Conservation (phyloP, 805 yeast genomes). For the Phaffomyces antillensis region DNA sequence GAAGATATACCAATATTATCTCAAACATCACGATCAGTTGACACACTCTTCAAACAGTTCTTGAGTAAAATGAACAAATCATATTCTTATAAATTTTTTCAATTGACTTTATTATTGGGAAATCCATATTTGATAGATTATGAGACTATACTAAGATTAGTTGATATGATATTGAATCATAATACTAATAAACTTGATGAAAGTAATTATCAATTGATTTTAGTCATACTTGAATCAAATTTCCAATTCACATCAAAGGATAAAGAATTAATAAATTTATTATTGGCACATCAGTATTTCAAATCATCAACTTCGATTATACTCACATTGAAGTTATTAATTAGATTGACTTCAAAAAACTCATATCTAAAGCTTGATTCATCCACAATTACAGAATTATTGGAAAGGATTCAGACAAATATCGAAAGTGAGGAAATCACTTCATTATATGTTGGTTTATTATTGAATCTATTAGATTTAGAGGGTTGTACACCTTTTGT, state of each 20-base stretch:
- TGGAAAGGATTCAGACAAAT: neutral
- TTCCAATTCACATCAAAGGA: neutral
- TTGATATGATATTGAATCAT: neutral
- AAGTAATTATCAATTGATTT: slow-evolving; percentile 9
- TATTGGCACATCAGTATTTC: neutral
- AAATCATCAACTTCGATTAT: slow-evolving; percentile 1
- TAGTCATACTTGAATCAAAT: slow-evolving; percentile 11
- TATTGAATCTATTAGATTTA: slow-evolving; percentile 17
- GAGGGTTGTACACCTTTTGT: neutral
- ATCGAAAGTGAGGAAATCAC: slow-evolving; percentile 8
- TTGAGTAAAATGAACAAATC: neutral
- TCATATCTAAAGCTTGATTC: neutral
- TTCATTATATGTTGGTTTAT: slow-evolving; percentile 16
- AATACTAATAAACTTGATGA: neutral
- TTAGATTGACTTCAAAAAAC: neutral
- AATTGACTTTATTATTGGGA: slow-evolving; percentile 13
- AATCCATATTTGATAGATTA: slow-evolving; percentile 1
- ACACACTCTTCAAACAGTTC: slow-evolving; percentile 9
- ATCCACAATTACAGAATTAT: neutral
- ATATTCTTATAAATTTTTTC: slow-evolving; percentile 10
- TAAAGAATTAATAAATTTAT: neutral
- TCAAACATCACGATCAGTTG: slow-evolving; percentile 3
- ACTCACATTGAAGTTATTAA: slow-evolving; percentile 12
- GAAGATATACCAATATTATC: neutral
- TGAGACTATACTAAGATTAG: neutral